Evolutionary conservation across 345 rosid species (phyloP).

Genomic region (Anastatica hierochuntica): DNA sequence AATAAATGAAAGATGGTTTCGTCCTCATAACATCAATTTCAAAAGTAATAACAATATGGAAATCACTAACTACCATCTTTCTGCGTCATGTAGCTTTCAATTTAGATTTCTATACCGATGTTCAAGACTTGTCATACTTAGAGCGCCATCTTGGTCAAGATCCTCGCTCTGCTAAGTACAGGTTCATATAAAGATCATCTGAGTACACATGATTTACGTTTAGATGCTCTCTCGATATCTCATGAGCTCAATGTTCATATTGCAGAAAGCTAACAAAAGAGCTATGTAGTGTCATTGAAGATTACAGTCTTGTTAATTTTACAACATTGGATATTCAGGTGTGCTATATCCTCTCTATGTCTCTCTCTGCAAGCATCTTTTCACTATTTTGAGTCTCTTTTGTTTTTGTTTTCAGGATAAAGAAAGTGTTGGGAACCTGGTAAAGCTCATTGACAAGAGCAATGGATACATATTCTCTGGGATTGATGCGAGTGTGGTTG

Average conservation of each 20-base stretch:
- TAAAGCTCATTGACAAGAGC: constrained; percentile 73
- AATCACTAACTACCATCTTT: constrained; percentile 5
- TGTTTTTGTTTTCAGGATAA: constrained; percentile 46
- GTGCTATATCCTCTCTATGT: constrained; percentile 4
- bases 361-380: background rate
- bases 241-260: constrained; percentile 3
- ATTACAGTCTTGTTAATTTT: constrained; percentile 57
- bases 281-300: constrained; percentile 64
- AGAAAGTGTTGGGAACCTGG: constrained; percentile 73
- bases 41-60: background rate
- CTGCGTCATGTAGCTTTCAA: constrained; percentile 53
- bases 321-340: constrained; percentile 90
- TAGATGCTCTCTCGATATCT: background rate
- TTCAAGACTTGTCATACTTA: constrained; percentile 76
- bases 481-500: constrained; percentile 74
- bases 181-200: constrained; percentile 29
- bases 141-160: constrained; percentile 58
- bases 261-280: constrained; percentile 78
- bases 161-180: constrained; percentile 80
- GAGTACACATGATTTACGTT: background rate
- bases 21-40: background rate
- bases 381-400: background rate
- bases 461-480: constrained; percentile 82
- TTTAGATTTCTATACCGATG: constrained; percentile 80
- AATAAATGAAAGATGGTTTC: too few species aligned